These are phyloP conservation scores for Penicillium pancosmium DNA, from an alignment of 495 filamentous ascomycete species.

Conservation along the genomic window DNA sequence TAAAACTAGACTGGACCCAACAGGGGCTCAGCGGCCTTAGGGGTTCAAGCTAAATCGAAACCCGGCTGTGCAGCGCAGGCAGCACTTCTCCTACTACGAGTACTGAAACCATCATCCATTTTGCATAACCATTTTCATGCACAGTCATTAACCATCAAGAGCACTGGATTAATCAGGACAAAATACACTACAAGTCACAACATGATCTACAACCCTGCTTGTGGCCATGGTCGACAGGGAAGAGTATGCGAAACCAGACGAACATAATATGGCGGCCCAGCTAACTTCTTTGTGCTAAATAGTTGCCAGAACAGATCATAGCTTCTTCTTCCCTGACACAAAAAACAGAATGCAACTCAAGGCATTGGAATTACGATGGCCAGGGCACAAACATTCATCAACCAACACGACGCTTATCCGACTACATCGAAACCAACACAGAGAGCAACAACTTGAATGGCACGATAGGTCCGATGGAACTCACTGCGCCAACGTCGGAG, in stretches of 20 bases:
- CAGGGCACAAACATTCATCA: neutral
- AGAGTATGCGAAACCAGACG: neutral
- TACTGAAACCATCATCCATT: neutral
- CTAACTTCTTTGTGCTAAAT: neutral
- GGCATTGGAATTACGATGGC: neutral
- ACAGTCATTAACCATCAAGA: too few species aligned
- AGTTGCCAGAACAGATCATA: neutral
- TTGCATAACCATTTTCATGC: too few species aligned
- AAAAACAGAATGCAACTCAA: neutral
- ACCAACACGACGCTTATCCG: neutral
- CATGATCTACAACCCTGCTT: slow-evolving; percentile 12
- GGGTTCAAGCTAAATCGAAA: neutral
- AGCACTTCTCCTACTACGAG: neutral
- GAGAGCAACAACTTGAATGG: neutral
- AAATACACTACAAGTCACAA: neutral
- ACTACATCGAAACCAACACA: neutral
- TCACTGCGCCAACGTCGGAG: neutral
- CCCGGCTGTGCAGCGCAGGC: slow-evolving; percentile 3
- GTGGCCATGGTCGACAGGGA: slow-evolving; percentile 5
- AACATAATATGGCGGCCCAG: neutral
- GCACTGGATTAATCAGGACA: neutral
- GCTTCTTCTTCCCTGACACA: neutral
- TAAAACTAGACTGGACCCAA: neutral
- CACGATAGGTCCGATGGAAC: neutral
- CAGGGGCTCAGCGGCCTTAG: neutral